A percentile compares a stretch with the other conserved stretches of the same genome.
These are phyloP conservation scores for Gilbertella persicaria DNA, from an alignment of 371 early-diverging fungal species.

Conservation along the genomic window DNA sequence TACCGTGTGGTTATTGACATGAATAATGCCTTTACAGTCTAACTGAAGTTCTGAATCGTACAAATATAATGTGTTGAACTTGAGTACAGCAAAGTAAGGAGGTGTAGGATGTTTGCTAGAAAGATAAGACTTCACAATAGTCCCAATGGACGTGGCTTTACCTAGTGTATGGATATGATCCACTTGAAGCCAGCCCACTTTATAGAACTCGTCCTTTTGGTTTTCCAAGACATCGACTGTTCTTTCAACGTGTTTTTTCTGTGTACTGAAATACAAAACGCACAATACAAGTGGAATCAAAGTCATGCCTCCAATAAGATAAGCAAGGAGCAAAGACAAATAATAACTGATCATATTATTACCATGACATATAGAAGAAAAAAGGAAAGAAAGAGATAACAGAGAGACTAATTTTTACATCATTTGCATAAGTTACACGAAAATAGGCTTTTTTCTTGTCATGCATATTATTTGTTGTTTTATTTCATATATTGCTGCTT, in stretches of 20 bases:
- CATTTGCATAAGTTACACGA: no score
- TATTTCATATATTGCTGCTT: no score
- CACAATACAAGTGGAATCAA: constrained; percentile 37
- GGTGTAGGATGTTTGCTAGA: constrained; percentile 13
- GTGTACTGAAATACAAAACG: constrained; percentile 1
- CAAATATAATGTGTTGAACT: constrained; percentile 76
- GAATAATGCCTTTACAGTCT: constrained; percentile 78
- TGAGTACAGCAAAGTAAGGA: constrained; percentile 75
- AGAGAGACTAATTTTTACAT: no score
- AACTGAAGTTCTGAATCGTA: constrained; percentile 82
- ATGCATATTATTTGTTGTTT: no score
- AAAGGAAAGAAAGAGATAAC: no score
- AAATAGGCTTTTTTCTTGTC: no score
- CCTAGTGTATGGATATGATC: constrained; percentile 26
- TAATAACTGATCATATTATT: no score
- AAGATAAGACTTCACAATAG: constrained; percentile 41
- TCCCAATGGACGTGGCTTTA: constrained; percentile 32
- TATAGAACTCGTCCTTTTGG: constrained; percentile 37
- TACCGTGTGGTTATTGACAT: constrained; percentile 67
- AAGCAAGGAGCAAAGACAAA: constrained; percentile 28
- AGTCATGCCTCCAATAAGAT: constrained; percentile 49
- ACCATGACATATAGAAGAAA: no score
- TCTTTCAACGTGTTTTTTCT: not conserved
- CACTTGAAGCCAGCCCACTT: constrained; percentile 54
- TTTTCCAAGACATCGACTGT: constrained; percentile 8